These are phyloP conservation scores for Auricularia heimuer DNA, from an alignment of 768 basidiomycete genomes.

Conservation along the genomic window DNA sequence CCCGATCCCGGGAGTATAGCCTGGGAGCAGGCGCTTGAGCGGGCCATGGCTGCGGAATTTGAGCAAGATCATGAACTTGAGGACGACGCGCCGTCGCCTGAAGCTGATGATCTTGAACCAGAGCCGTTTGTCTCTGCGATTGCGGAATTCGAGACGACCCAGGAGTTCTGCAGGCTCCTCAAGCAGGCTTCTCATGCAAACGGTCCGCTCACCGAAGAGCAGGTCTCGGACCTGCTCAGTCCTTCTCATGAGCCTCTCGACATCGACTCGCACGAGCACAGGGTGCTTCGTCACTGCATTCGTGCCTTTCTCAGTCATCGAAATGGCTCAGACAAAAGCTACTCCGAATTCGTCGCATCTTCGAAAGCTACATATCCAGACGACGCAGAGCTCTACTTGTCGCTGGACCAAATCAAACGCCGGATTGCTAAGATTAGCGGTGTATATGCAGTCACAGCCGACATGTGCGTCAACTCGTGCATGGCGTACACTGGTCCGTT, in stretches of 20 bases:
- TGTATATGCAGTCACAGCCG: constrained; percentile 21
- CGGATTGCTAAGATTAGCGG: constrained; percentile 24
- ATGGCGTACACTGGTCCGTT: constrained; percentile 17
- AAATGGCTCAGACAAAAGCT: neutral
- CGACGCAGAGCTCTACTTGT: constrained; percentile 10
- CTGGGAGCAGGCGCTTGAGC: too few species aligned
- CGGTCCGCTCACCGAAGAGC: neutral
- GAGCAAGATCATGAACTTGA: too few species aligned
- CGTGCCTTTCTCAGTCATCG: neutral
- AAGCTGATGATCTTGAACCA: too few species aligned
- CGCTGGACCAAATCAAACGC: constrained; percentile 22
- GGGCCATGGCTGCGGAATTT: too few species aligned
- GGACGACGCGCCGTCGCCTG: too few species aligned
- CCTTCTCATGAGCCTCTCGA: neutral
- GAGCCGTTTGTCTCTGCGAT: neutral
- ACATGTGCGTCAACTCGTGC: constrained; percentile 21
- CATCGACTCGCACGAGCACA: neutral
- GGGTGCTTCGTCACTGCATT: neutral
- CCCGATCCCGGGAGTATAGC: too few species aligned
- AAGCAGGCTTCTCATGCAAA: neutral
- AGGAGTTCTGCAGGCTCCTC: neutral
- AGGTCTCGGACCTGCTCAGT: neutral
- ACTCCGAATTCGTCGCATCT: neutral
- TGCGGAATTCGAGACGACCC: neutral
- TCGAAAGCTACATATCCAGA: neutral